These are phyloP conservation scores for Avena insularis DNA, from an alignment of 176 grass and related monocot species.

Conservation along the genomic window DNA sequence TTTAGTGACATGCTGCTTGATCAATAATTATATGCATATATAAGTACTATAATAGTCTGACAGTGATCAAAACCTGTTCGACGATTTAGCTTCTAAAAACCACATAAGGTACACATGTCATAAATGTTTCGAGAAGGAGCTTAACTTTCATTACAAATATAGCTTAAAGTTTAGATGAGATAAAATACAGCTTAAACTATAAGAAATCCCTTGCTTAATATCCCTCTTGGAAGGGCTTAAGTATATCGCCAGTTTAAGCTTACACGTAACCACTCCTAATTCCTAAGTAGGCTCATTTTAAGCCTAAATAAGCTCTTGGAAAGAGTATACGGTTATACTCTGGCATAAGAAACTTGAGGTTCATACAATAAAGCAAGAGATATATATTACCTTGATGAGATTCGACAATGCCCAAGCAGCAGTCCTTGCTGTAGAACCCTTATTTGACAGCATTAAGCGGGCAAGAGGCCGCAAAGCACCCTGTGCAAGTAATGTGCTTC, in stretches of 20 bases:
- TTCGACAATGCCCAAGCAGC: constrained; percentile 97
- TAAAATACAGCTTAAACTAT: background rate
- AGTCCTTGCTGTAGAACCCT: constrained; percentile 82
- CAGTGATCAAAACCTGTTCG: constrained; percentile 1
- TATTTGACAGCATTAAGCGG: constrained; percentile 76
- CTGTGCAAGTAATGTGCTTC: constrained; percentile 86
- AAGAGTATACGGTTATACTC: background rate
- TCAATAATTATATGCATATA: constrained; percentile 16
- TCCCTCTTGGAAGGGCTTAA: background rate
- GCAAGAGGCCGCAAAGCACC: constrained; percentile 81
- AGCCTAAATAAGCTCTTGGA: background rate
- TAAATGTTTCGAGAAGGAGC: background rate
- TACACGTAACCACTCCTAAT: background rate
- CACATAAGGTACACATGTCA: background rate
- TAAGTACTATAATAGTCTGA: background rate
- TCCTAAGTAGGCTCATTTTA: background rate
- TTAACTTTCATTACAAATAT: constrained; percentile 30
- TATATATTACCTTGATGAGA: constrained; percentile 82
- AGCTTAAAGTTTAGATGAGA: background rate
- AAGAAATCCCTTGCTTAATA: background rate
- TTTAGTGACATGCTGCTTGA: constrained; percentile 31
- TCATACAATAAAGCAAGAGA: background rate
- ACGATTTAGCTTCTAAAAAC: background rate
- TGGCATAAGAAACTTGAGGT: constrained; percentile 30
- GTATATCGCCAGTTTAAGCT: background rate